Conservation (phyloP, 1,139 yeast species). For the Kurtzmaniella natalensis region DNA sequence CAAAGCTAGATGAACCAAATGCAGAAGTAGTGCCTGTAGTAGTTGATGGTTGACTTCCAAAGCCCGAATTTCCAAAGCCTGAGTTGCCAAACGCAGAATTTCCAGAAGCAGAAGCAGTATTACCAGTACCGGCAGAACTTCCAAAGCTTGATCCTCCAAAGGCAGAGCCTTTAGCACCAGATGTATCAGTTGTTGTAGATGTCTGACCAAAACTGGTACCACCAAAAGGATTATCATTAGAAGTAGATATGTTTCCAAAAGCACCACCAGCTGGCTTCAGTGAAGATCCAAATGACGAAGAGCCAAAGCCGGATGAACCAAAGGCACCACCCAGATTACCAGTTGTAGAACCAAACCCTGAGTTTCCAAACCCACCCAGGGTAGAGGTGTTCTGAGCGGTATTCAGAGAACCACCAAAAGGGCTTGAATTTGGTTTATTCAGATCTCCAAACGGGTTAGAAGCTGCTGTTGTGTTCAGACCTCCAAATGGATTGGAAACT, state of each 20-base stretch:
- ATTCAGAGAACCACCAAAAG: conserved; percentile 2
- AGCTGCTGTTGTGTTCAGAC: too few species aligned
- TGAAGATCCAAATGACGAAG: conserved; percentile 5
- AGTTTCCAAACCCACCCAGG: conserved; percentile 15
- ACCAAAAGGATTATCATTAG: conserved; percentile 7
- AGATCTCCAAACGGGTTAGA: conserved; percentile 7
- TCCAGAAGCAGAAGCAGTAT: conserved; percentile 9
- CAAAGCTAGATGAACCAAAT: conserved; percentile 10
- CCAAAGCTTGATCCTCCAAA: conserved; percentile 15
- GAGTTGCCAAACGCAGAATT: conserved; percentile 9
- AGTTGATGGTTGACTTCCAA: conserved; percentile 5
- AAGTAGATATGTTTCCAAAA: conserved; percentile 8
- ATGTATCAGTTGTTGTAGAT: conserved; percentile 3
- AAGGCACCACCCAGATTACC: conserved; percentile 4
- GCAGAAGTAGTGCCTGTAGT: conserved; percentile 12
- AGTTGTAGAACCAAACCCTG: conserved; percentile 11
- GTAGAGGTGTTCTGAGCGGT: conserved; percentile 1
- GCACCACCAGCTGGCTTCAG: conserved; percentile 7
- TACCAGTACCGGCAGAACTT: conserved; percentile 12
- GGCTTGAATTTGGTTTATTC: too few species aligned
- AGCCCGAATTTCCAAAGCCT: conserved; percentile 11
- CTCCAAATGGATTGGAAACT: conserved; percentile 6
- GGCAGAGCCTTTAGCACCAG: conserved; percentile 7
- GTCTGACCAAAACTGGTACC: conserved; percentile 7
- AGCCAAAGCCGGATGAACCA: conserved; percentile 10